Evolutionary conservation across 306 rosid species (phyloP).

Genomic region (Fragaria iinumae): DNA sequence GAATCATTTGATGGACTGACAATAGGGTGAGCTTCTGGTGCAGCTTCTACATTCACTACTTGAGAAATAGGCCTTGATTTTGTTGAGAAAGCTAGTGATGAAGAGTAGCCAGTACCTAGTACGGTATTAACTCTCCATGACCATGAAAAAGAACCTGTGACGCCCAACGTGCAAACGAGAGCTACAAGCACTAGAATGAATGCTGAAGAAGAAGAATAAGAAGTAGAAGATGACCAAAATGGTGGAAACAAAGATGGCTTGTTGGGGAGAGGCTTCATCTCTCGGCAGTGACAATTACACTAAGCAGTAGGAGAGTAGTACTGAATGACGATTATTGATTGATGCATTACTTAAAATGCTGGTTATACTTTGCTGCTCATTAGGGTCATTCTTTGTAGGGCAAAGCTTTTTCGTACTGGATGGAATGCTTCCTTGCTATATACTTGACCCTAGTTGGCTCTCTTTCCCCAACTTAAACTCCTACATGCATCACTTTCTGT

Average conservation of each 20-base stretch:
- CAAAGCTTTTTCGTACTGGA: background rate
- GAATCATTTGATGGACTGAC: background rate
- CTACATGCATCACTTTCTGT: background rate
- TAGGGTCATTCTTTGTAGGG: constrained; percentile 3
- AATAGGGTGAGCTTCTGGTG: constrained; percentile 16
- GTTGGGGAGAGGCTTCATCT: constrained; percentile 16
- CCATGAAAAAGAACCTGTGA: constrained; percentile 9
- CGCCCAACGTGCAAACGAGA: constrained; percentile 7
- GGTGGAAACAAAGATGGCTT: constrained; percentile 16
- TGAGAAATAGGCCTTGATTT: background rate
- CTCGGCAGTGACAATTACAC: background rate
- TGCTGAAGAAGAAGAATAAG: background rate
- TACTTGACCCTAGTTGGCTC: constrained; percentile 9
- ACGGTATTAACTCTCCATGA: constrained; percentile 16
- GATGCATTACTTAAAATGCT: constrained; percentile 18
- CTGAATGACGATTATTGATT: background rate
- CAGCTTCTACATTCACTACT: background rate
- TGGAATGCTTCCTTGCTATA: constrained; percentile 10
- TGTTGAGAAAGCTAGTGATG: constrained; percentile 7
- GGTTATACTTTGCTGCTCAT: constrained; percentile 22
- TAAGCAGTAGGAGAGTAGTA: background rate
- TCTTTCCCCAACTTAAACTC: background rate
- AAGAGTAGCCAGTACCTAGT: background rate
- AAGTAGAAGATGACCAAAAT: background rate
- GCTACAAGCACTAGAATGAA: constrained; percentile 13